Evolutionary conservation across 495 filamentous ascomycete species (phyloP).

Genomic region (Mytilinidion resinicola): DNA sequence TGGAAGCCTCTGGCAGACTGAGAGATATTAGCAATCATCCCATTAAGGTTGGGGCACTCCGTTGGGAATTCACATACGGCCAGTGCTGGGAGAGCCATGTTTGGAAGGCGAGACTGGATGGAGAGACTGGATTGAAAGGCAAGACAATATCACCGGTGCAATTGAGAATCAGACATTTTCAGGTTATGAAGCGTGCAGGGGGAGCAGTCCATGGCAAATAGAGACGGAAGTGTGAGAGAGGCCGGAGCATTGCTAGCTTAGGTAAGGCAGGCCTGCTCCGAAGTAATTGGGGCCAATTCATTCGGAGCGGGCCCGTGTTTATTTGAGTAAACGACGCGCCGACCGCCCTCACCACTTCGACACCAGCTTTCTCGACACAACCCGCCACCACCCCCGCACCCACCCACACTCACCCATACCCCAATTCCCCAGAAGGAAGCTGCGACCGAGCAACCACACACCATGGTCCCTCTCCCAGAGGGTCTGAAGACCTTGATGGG

Average conservation of each 20-base stretch:
- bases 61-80: slow-evolving; percentile 10
- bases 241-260: neutral
- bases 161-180: neutral
- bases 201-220: neutral
- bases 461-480: slow-evolving; percentile 25
- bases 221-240: neutral
- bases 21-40: neutral
- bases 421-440: neutral
- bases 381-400: neutral
- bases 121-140: neutral
- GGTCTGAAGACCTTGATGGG: slow-evolving; percentile 54
- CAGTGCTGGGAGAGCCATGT: slow-evolving; percentile 18
- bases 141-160: slow-evolving; percentile 2
- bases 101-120: neutral
- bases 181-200: neutral
- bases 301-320: neutral
- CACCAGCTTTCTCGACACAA: neutral
- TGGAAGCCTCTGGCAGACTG: slow-evolving; percentile 21
- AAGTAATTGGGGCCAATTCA: no score
- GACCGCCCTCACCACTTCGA: neutral
- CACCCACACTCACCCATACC: neutral
- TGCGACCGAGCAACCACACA: neutral
- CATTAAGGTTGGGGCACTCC: no score
- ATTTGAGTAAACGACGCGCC: neutral
- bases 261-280: no score